Evolutionary conservation across 1,284 basidiomycete genomes (phyloP), one percentile per base, ranked within the genome.

Genomic region (Meira miltonrushii): DNA sequence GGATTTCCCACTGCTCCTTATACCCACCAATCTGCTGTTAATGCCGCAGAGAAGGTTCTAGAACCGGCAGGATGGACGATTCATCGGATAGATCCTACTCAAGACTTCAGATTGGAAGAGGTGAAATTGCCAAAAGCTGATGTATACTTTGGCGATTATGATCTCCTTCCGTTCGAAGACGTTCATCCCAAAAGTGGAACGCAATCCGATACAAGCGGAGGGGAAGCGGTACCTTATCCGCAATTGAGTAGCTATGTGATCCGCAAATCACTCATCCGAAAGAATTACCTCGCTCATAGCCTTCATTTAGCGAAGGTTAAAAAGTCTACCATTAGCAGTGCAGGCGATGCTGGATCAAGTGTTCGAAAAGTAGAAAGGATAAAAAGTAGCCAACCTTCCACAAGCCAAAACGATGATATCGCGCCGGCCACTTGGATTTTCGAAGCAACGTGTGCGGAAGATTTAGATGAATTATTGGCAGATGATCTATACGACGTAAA

Each of bases 401-500:
- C 28, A 33, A 8, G 28, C 28, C 28, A 33, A 8, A 0, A 12
- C 6, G 10, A 13, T 33, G 43, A 55, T 8, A 63, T 65, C 39
- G 81, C 85, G 15, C 95, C 94, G 4, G 81, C 80, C 66, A 94
- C 92, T 6, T 96, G 88, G 85, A 86, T 89, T 57, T 82, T 97
- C 54, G 92, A 96, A 66, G 82, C 97, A 28, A 87, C 89, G 28
- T 94, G 89, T 75, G 88, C 88, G 1, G 94, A 98, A 79, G 94
- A 99, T 73, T 83, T 98, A 10, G 92, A 97, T 70, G 95, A 97
- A 78, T 82, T 93, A 73, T 89, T 93, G 83, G 80, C 85, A 50
- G 94, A 98, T 77, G 95, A 98, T 62, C 82, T 98, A 25, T 98
- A 88, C 82, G 92, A 96, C 57, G 83, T 98, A 10, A 85, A 83